Base-by-base conservation (phyloP, 257 asterid species). In the Plantago ovata region DNA sequence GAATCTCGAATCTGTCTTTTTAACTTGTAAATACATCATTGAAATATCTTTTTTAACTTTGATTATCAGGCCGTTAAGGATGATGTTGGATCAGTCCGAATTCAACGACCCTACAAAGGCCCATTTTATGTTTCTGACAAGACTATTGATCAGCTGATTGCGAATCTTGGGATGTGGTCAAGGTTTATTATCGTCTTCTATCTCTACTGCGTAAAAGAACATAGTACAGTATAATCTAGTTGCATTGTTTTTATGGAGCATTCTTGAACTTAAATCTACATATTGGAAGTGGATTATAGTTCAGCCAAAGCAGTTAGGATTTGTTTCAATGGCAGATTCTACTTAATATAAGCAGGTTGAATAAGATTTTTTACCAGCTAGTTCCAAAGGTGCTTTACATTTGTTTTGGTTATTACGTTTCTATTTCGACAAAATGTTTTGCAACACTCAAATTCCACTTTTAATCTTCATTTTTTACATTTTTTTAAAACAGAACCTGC, bases 161-260 rank as follows among this genome's bases (percentile, higher is more conserved):
- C 87, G 47, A 93, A 86, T 79, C 94, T 88, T 63, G 99, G 99
- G 73, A 93, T 75, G 72, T 93, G 97, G 99, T 89, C 99, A 62
- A 93, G 97, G 99, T 92, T 60, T 53, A 21, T 59, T 38, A 12
- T 47, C 41, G 46, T 41, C 69, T 63, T 51, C 24, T 56, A 59
- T 22, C 44, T 22, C 18, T 11, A 50, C 38, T 50, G n/a, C 38
- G 12, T 50, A 36, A 23, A 50, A 50, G 20, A 18, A 20, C 45
- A 48, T 24, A n/a, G n/a, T n/a, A n/a, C n/a, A n/a, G n/a, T n/a
- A 38, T 39, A 16, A 36, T 46, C 16, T 24, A 56, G 53, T 28
- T 3, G 33, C 51, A 21, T 45, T 16, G 36, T 50, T 20, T 36
- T 4, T 22, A 3, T 2, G 36, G 36, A 28, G 36, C 7, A 28